Evolutionary conservation across 2,329 filamentous ascomycete species (phyloP).

Genomic region (Aciculosporium take): DNA sequence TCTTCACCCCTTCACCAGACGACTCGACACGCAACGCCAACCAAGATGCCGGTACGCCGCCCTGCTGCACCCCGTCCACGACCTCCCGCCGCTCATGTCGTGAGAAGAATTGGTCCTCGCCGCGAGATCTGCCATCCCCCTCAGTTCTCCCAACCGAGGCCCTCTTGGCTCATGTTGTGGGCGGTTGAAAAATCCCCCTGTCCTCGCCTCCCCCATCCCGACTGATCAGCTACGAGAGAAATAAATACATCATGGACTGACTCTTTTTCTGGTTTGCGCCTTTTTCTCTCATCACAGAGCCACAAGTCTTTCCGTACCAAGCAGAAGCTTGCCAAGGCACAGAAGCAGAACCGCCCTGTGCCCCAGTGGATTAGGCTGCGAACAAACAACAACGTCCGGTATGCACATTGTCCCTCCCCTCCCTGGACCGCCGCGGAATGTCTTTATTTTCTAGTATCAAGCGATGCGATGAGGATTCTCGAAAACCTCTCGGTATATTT

Average conservation of each 20-base stretch:
- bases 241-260: slow-evolving; percentile 3
- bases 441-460: neutral
- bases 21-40: slow-evolving; percentile 24
- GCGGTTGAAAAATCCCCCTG: neutral
- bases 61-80: slow-evolving; percentile 6
- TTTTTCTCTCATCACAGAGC: slow-evolving; percentile 58
- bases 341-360: slow-evolving; percentile 99
- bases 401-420: slow-evolving; percentile 28
- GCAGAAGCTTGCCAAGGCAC: slow-evolving; percentile 99
- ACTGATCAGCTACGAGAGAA: neutral
- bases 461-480: neutral
- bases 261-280: neutral
- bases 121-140: neutral
- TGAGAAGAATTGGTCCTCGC: neutral
- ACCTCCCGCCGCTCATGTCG: slow-evolving; percentile 1
- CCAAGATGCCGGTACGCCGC: slow-evolving; percentile 28
- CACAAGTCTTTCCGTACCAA: slow-evolving; percentile 99
- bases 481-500: neutral
- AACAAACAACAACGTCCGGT: slow-evolving; percentile 99
- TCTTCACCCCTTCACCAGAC: slow-evolving; percentile 20
- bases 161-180: neutral
- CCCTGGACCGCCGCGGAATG: neutral
- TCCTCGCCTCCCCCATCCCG: neutral
- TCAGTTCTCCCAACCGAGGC: neutral
- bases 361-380: slow-evolving; percentile 99